phyloP scores from a whole-genome alignment of 768 basidiomycete species.

The Psilocybe subaeruginosa region DNA sequence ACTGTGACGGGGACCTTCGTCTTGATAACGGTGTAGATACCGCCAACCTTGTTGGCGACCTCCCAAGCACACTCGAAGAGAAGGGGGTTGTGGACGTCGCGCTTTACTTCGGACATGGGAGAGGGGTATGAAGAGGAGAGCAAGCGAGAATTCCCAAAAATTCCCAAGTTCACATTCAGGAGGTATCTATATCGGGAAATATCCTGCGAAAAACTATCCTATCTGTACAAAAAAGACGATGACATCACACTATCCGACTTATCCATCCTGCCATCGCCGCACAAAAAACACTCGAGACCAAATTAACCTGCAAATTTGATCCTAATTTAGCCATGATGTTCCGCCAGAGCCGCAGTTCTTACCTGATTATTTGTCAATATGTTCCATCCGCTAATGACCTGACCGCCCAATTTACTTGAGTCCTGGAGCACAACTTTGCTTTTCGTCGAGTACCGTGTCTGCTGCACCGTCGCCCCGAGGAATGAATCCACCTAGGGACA shows the following conservation, averaged over 20 bases:
- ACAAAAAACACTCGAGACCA: conserved; percentile 41
- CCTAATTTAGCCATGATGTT: background rate
- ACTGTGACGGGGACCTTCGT: conserved; percentile 99
- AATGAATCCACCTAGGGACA: conserved; percentile 73
- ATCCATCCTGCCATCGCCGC: conserved; percentile 34
- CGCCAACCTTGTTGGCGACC: conserved; percentile 98
- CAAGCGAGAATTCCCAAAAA: conserved; percentile 10
- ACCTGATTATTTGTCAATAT: conserved; percentile 88
- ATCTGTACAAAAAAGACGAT: conserved; percentile 17
- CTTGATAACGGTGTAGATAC: conserved; percentile 99
- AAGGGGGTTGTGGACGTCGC: conserved; percentile 78
- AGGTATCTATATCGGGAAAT: conserved; percentile 24
- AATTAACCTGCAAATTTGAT: conserved; percentile 37
- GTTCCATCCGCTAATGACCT: conserved; percentile 65
- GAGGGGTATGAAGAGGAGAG: conserved; percentile 19
- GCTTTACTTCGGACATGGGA: conserved; percentile 44
- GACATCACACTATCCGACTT: conserved; percentile 28
- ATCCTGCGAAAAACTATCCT: conserved; percentile 13
- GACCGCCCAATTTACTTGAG: conserved; percentile 31
- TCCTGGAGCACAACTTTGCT: conserved; percentile 70
- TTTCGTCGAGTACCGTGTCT: conserved; percentile 69
- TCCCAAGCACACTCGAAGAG: conserved; percentile 99
- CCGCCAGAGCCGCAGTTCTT: conserved; percentile 17
- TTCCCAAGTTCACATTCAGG: background rate
- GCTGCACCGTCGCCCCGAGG: conserved; percentile 86